A percentile compares a stretch with the other conserved stretches of the same genome.
These are phyloP conservation scores for Coleophoma cylindrospora DNA, from an alignment of 2,329 filamentous ascomycete genomes.

Conservation along the genomic window DNA sequence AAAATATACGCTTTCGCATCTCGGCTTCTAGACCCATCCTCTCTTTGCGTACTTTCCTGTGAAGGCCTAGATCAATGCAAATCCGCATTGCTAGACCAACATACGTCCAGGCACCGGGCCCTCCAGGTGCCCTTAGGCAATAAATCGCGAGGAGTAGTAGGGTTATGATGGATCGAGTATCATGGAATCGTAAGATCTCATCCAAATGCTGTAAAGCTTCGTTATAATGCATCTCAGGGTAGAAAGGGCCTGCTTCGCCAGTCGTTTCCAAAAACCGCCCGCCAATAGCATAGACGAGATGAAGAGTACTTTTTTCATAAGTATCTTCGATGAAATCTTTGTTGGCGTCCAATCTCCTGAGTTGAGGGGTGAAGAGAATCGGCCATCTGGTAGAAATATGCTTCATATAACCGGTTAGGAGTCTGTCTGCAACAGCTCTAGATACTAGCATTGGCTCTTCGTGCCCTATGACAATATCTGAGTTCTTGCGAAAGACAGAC, in stretches of 20 bases:
- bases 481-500: not conserved
- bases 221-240: constrained; percentile 1
- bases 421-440: constrained; percentile 1
- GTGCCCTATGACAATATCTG: not conserved
- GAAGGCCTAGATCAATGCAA: not conserved
- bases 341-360: not conserved
- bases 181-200: constrained; percentile 2
- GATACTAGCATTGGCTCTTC: not conserved
- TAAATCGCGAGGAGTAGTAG: not conserved
- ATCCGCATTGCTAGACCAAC: not conserved
- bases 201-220: constrained; percentile 1
- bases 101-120: not conserved
- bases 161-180: constrained; percentile 1
- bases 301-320: constrained; percentile 2
- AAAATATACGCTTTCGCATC: not conserved
- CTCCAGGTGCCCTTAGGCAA: not conserved
- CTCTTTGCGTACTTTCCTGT: not conserved
- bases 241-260: constrained; percentile 1
- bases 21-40: not conserved
- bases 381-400: constrained; percentile 5
- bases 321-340: constrained; percentile 1
- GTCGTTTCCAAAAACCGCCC: constrained; percentile 5
- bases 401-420: constrained; percentile 6
- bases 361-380: constrained; percentile 1
- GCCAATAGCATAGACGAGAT: constrained; percentile 4